Evolutionary conservation across 1,284 basidiomycete genomes (phyloP), one percentile per base, ranked within the genome.

Genomic region (Microbotryum silenes-acaulis): DNA sequence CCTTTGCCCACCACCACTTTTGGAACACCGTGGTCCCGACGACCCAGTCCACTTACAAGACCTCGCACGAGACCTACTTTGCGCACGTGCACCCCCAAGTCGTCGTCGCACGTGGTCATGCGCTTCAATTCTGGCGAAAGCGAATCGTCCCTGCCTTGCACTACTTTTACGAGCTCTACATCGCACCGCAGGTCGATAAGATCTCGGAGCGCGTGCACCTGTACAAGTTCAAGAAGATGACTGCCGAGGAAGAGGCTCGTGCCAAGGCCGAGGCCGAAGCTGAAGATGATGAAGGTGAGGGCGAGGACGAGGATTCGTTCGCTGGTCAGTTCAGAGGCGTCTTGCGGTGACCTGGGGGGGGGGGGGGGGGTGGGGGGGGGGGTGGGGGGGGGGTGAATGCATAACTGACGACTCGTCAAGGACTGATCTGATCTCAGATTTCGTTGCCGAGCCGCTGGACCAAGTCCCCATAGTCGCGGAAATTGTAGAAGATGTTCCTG

Each of bases 181-280:
- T 72, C 58, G 62, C 63, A 16, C 71, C 71, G 6, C 71, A 72
- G 56, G 47, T 72, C 23, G 70, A 65, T 60, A 71, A 71, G 64
- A 71, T 72, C 53, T 49, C 59, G 25, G 71, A 69, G 48, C 59
- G 67, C 23, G 67, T 70, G 49, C 71, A 66, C 50, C 69, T 70
- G 56, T 70, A 71, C 61, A 66, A 62, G 57, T 59, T 61, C 20
- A 66, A 66, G 59, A 62, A 66, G 46, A 57, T 54, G 5, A 57
- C n/a, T 49, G 47, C 56, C 8, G 33, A 42, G 37, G 37, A 42
- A 42, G 37, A 42, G 37, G 46, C 54, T 18, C 62, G 37, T 6
- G 37, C 37, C 37, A 61, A 64, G 7, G 68, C 71, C 5, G 8
- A 31, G 31, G 46, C 53, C 20, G 63, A 42, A 42, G 46, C 54